Evolutionary conservation across 1,139 yeast genomes (phyloP).

Genomic region (Taphrina confusa): DNA sequence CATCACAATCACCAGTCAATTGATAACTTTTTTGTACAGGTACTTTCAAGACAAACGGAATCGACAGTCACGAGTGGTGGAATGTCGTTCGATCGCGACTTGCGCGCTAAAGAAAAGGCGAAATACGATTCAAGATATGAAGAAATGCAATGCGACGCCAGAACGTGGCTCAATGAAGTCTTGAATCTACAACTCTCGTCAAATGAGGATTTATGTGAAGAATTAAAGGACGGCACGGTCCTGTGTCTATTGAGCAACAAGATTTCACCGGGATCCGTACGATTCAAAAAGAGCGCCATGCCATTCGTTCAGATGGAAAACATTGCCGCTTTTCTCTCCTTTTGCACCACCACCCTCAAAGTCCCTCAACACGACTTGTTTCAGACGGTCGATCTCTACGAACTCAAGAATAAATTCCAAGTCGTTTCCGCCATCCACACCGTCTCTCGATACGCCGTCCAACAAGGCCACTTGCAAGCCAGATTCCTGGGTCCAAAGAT

Average conservation of each 20-base stretch:
- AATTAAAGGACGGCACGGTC: constrained; percentile 65
- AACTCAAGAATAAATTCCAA: constrained; percentile 72
- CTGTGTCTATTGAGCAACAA: constrained; percentile 47
- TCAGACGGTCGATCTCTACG: constrained; percentile 78
- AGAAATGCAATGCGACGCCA: constrained; percentile 22
- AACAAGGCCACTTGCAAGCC: constrained; percentile 53
- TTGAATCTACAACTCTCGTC: neutral
- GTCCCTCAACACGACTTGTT: constrained; percentile 82
- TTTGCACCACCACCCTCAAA: constrained; percentile 62
- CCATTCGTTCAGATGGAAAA: constrained; percentile 91
- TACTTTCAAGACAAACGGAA: too few species aligned
- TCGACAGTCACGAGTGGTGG: too few species aligned
- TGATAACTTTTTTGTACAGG: too few species aligned
- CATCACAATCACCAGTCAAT: too few species aligned
- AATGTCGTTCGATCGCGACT: constrained; percentile 32
- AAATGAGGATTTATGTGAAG: constrained; percentile 51
- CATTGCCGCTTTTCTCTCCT: constrained; percentile 65
- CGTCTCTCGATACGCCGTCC: constrained; percentile 63
- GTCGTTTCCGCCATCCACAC: constrained; percentile 73
- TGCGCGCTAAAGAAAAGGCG: constrained; percentile 26
- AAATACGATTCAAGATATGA: constrained; percentile 28
- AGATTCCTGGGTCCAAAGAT: constrained; percentile 53
- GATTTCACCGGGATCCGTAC: constrained; percentile 29
- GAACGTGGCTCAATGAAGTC: constrained; percentile 16
- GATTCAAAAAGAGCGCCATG: constrained; percentile 65